These are phyloP conservation scores for Penicillium crystallinum DNA, from an alignment of 495 filamentous ascomycete species.

Conservation along the genomic window DNA sequence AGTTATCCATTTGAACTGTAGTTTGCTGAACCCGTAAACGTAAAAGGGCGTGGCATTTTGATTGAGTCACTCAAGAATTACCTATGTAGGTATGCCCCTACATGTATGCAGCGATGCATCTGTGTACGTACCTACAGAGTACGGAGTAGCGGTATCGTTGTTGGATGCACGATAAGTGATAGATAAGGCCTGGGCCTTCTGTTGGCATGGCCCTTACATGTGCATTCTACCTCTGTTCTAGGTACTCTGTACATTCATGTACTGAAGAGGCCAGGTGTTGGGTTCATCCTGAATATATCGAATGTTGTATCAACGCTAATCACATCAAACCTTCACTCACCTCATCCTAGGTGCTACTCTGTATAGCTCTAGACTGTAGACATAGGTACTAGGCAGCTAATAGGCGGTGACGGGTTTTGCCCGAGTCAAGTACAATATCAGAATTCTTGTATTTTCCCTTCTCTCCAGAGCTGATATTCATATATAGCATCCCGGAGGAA, in stretches of 20 bases:
- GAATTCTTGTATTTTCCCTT: conserved; percentile 6
- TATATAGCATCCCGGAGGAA: not conserved
- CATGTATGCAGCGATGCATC: conserved; percentile 6
- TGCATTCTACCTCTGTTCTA: not conserved
- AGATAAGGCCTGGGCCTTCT: not conserved
- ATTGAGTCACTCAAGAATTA: conserved; percentile 2
- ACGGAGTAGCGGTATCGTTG: not conserved
- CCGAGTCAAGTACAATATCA: conserved; percentile 8
- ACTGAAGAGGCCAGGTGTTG: no score
- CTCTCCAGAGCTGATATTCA: not conserved
- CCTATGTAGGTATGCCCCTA: no score
- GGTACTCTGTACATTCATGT: no score
- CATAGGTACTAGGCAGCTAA: not conserved
- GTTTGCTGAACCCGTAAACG: no score
- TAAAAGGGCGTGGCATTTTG: conserved; percentile 8
- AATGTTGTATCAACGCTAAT: no score
- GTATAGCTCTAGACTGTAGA: not conserved
- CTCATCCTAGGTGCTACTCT: no score
- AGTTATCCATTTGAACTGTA: no score
- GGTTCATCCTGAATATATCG: no score
- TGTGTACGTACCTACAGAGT: not conserved
- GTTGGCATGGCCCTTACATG: not conserved
- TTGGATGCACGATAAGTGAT: not conserved
- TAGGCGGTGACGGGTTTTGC: conserved; percentile 5
- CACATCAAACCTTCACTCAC: no score